A percentile compares a stretch with the other conserved stretches of the same genome.
These are phyloP conservation scores for Carpinus viminea DNA, from an alignment of 306 rosid species.

Conservation along the genomic window DNA sequence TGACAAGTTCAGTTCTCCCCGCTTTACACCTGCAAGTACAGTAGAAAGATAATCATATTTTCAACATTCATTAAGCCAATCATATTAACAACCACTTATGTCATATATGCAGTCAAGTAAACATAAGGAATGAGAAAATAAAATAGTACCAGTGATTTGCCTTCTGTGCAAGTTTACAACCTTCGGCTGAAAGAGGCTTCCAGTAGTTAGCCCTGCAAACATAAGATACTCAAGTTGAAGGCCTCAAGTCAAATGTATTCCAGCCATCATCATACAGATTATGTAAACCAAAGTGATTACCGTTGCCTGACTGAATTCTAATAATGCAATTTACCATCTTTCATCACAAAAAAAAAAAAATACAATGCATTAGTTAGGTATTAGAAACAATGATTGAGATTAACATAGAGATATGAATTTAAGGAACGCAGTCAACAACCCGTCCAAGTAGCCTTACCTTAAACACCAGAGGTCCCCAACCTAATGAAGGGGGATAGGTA, in stretches of 20 bases:
- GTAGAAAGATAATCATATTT: conserved; percentile 1
- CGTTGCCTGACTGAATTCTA: not conserved
- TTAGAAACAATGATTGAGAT: not conserved
- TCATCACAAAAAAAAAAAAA: no score
- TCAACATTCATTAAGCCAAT: not conserved
- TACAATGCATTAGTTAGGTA: not conserved
- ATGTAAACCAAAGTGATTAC: not conserved
- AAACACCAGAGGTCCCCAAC: not conserved
- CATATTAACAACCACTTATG: not conserved
- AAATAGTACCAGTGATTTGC: conserved; percentile 35
- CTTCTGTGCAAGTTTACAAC: conserved; percentile 27
- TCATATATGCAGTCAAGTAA: not conserved
- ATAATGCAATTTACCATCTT: no score
- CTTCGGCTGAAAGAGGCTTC: conserved; percentile 44
- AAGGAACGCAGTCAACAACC: not conserved
- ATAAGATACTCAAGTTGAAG: conserved; percentile 4
- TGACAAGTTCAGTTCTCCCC: conserved; percentile 35
- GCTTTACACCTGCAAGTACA: conserved; percentile 45
- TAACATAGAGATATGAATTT: not conserved
- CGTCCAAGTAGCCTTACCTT: not conserved
- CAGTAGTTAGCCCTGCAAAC: conserved; percentile 43
- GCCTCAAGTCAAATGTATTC: not conserved
- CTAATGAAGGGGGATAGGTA: not conserved
- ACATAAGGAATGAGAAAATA: conserved; percentile 1
- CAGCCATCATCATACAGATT: not conserved